Base-by-base conservation (phyloP, 495 filamentous ascomycete species). In the Aspergillus olivimuriae region DNA sequence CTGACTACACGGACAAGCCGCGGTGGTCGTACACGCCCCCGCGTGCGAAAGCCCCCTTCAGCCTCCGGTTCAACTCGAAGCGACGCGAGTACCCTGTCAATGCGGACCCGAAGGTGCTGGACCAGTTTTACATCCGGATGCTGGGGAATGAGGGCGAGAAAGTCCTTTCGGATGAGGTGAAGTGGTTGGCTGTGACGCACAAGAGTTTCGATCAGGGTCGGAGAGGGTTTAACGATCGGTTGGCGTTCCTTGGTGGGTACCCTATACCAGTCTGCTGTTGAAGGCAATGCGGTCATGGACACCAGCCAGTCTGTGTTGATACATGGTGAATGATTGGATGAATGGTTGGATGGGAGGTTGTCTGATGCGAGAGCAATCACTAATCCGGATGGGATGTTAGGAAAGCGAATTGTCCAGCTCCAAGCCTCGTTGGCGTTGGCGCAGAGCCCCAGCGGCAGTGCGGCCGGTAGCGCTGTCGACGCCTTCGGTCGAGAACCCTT, bases 131-230 rank as follows among this genome's bases (percentile, higher is more conserved):
- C 62, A 70, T 73, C 31, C 69, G 68, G 19, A 61, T 96, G 44
- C 66, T 96, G 40, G 87, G 90, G 16, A 62, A 63, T 41, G 74
- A 76, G 42, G 85, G 87, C 51, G 76, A 82, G 43, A 72, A 75
- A 50, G 54, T 90, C 60, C 73, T 97, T 48, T 82, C 81, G 24
- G 89, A 95, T 2, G 89, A 97, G 66, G 72, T 91, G 52, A 95
- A 96, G 66, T 99, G 91, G 92, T 74, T 96, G 51, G 90, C 91
- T 9, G 78, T 99, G 44, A 99, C 92, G 30, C 92, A 99, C 64
- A 96, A 96, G 80, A 95, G 88, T 65, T 97, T 95, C 62, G 92
- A 97, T 66, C 88, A 96, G 53, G 92, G 89, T 37, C 74, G 88
- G 57, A 81, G 89, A 69, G 89, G 89, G 9, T 95, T 86, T 69